Evolutionary conservation across 495 filamentous ascomycete genomes (phyloP).

Genomic region (Aspergillus sparsus): DNA sequence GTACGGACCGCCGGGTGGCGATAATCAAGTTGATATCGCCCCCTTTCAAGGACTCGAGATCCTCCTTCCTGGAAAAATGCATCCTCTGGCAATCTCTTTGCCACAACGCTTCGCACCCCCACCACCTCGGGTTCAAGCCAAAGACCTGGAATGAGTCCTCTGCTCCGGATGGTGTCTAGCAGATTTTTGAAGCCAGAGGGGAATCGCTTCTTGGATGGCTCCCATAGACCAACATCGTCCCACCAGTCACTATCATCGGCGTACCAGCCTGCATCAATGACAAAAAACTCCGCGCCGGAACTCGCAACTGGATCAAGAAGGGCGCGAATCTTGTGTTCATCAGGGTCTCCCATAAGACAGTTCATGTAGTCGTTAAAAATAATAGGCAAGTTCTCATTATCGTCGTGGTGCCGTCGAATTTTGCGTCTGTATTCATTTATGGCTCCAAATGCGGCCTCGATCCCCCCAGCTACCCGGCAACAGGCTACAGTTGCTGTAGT

Average conservation of each 20-base stretch:
- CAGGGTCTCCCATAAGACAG: conserved; percentile 31
- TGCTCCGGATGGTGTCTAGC: background rate
- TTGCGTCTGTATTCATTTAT: conserved; percentile 23
- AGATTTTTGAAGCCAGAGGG: background rate
- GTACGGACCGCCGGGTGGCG: background rate
- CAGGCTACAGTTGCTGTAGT: conserved; percentile 19
- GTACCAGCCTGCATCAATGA: conserved; percentile 26
- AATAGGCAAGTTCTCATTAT: conserved; percentile 19
- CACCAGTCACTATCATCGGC: background rate
- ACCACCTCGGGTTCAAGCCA: background rate
- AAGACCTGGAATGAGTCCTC: background rate
- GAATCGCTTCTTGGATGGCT: background rate
- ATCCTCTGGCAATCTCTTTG: background rate
- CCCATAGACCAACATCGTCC: background rate
- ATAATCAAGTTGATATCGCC: background rate
- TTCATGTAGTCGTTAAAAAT: conserved; percentile 35
- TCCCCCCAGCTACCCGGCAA: background rate
- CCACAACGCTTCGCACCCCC: background rate
- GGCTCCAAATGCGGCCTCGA: conserved; percentile 19
- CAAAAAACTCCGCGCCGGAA: conserved; percentile 25
- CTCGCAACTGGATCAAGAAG: conserved; percentile 16
- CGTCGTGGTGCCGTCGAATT: conserved; percentile 17
- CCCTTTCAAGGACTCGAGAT: background rate
- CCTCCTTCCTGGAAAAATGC: background rate
- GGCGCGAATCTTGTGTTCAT: conserved; percentile 24